These are phyloP conservation scores for Litchi chinensis DNA, from an alignment of 345 rosid genomes.

Conservation along the genomic window DNA sequence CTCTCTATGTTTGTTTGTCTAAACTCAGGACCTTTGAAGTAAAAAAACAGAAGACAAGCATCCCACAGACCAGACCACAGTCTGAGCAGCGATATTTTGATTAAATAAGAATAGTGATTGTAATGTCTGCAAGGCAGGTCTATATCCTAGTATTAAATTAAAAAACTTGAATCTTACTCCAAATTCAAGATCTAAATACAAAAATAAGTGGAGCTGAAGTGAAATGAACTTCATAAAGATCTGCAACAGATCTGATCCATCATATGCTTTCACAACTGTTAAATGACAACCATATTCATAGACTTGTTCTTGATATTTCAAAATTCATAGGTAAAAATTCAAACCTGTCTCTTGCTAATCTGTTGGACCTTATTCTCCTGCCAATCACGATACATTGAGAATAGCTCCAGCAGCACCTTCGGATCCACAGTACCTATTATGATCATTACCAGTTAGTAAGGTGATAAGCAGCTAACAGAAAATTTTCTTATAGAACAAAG, in stretches of 20 bases:
- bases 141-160: constrained; percentile 14
- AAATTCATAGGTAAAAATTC: background rate
- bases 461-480: background rate
- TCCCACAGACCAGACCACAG: background rate
- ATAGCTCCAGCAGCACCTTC: constrained; percentile 76
- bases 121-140: background rate
- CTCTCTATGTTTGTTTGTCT: background rate
- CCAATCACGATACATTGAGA: constrained; percentile 81
- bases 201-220: background rate
- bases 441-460: background rate
- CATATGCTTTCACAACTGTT: background rate
- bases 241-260: constrained; percentile 9
- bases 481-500: background rate
- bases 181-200: background rate
- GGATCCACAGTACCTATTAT: constrained; percentile 69
- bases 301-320: background rate
- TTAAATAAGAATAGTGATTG: background rate
- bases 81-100: background rate
- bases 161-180: constrained; percentile 14
- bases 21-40: background rate
- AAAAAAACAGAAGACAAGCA: background rate
- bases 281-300: constrained; percentile 1
- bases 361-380: constrained; percentile 62
- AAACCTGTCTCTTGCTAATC: constrained; percentile 79
- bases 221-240: background rate